These are phyloP conservation scores for Claviceps lovelessii DNA, from an alignment of 2,329 filamentous ascomycete species.

Conservation along the genomic window DNA sequence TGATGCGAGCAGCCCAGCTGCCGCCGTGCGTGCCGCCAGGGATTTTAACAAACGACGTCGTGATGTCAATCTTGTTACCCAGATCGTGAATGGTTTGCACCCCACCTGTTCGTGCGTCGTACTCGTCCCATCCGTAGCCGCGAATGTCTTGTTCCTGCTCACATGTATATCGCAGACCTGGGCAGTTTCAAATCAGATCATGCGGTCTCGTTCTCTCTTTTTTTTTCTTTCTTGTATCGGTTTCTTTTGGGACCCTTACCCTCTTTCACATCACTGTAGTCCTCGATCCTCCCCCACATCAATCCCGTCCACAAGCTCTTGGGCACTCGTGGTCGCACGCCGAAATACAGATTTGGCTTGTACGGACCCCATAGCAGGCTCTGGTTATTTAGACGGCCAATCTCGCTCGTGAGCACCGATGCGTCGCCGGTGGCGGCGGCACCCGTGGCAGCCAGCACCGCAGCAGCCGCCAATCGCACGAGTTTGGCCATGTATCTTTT, in stretches of 20 bases:
- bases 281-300: conserved; percentile 79
- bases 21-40: conserved; percentile 75
- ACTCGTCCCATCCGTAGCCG: conserved; percentile 96
- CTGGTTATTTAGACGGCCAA: conserved; percentile 52
- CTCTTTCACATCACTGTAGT: conserved; percentile 58
- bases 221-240: no score
- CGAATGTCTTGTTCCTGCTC: conserved; percentile 90
- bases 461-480: conserved; percentile 17
- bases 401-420: conserved; percentile 32
- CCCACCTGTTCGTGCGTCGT: conserved; percentile 77
- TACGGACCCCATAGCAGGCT: conserved; percentile 94
- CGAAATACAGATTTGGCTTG: conserved; percentile 87
- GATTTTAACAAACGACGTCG: conserved; percentile 85
- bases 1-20: conserved; percentile 82
- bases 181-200: not conserved
- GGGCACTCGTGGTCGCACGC: conserved; percentile 66
- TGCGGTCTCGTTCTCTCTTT: no score
- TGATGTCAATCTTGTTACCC: conserved; percentile 77
- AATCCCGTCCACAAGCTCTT: conserved; percentile 70
- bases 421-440: conserved; percentile 15
- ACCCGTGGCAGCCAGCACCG: conserved; percentile 14
- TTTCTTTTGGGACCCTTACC: conserved; percentile 32
- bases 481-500: conserved; percentile 17
- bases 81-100: conserved; percentile 83
- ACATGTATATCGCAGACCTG: conserved; percentile 84